Evolutionary conservation across 495 filamentous ascomycete species (phyloP).

Genomic region (Talaromyces stipitatus): DNA sequence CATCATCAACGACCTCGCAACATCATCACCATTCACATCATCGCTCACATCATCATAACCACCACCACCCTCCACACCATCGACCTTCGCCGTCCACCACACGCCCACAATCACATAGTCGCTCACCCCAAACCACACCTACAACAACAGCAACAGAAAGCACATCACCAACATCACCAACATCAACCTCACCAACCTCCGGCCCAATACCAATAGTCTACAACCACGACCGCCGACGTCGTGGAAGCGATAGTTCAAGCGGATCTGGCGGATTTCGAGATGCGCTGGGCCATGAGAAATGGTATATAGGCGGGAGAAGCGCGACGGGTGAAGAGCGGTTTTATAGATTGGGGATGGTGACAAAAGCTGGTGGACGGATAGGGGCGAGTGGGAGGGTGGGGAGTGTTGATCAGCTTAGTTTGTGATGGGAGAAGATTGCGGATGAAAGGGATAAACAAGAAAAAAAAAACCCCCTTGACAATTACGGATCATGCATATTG

Average conservation of each 20-base stretch:
- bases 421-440: conserved; percentile 27
- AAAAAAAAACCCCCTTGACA: too few relatives aligned
- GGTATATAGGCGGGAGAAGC: conserved; percentile 84
- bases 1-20: conserved; percentile 10
- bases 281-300: conserved; percentile 66
- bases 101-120: conserved; percentile 12
- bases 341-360: conserved; percentile 64
- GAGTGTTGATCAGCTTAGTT: conserved; percentile 56
- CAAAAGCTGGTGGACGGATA: conserved; percentile 38
- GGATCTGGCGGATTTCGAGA: conserved; percentile 63
- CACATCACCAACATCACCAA: conserved; percentile 9
- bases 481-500: background rate
- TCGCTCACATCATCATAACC: conserved; percentile 16
- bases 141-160: conserved; percentile 14
- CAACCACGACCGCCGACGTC: conserved; percentile 42
- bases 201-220: conserved; percentile 25
- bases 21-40: conserved; percentile 13
- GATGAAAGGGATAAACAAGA: background rate
- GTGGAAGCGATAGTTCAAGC: conserved; percentile 72
- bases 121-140: background rate
- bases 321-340: conserved; percentile 82
- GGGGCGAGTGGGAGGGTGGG: conserved; percentile 50
- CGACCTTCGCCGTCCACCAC: conserved; percentile 19
- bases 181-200: background rate
- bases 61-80: conserved; percentile 10